A percentile compares a stretch with the other conserved stretches of the same genome.
These are phyloP conservation scores for Anastatica hierochuntica DNA, from an alignment of 345 rosid species.

Conservation along the genomic window DNA sequence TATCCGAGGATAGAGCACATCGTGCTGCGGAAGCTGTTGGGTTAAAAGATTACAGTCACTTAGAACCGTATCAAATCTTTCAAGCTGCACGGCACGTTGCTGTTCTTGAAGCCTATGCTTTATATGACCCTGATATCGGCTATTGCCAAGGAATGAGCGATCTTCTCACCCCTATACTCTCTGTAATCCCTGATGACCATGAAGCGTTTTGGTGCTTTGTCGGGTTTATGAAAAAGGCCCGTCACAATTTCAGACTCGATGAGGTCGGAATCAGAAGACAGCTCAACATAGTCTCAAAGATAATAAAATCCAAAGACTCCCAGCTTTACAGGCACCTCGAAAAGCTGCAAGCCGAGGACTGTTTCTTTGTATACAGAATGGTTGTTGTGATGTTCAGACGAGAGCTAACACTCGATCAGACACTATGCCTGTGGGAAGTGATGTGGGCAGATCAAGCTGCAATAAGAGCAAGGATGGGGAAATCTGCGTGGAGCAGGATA, in stretches of 20 bases:
- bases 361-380: constrained; percentile 98
- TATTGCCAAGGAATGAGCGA: constrained; percentile 99
- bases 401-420: constrained; percentile 85
- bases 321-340: constrained; percentile 76
- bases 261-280: constrained; percentile 93
- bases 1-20: constrained; percentile 57
- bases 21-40: constrained; percentile 78
- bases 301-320: constrained; percentile 81
- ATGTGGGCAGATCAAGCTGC: constrained; percentile 99
- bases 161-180: constrained; percentile 76
- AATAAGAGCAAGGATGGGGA: constrained; percentile 79
- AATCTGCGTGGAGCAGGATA: constrained; percentile 86
- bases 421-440: constrained; percentile 90
- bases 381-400: constrained; percentile 90
- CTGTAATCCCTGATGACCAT: constrained; percentile 72
- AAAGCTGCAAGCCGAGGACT: constrained; percentile 92
- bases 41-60: constrained; percentile 70
- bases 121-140: constrained; percentile 88
- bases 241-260: constrained; percentile 93
- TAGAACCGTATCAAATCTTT: constrained; percentile 73
- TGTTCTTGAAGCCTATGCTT: constrained; percentile 91
- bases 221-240: constrained; percentile 92
- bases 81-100: constrained; percentile 91
- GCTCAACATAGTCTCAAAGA: constrained; percentile 78
- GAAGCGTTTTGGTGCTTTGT: constrained; percentile 98